Conservation (phyloP, 192 early-diverging fungal species). For the Podila minutissima region DNA sequence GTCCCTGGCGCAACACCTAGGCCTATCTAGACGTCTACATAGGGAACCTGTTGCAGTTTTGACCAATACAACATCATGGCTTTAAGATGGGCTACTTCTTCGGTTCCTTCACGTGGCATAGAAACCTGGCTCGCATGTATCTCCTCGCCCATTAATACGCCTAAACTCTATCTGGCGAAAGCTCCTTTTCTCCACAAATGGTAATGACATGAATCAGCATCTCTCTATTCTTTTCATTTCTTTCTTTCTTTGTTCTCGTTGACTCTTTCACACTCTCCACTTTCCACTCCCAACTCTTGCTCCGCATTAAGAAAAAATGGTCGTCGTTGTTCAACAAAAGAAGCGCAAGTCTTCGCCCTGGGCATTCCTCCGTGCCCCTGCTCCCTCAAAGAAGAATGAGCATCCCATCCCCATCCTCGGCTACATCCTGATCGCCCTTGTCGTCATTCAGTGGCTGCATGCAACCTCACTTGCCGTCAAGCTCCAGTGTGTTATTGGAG, state of each 20-base stretch:
- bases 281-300: not conserved
- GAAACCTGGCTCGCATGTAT: too few relatives aligned
- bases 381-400: constrained; percentile 31
- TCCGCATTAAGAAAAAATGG: not conserved
- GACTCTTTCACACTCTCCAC: not conserved
- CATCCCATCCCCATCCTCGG: constrained; percentile 42
- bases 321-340: constrained; percentile 1
- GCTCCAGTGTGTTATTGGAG: constrained; percentile 41
- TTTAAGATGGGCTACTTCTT: too few relatives aligned
- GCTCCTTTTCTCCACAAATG: not conserved
- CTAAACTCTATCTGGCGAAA: not conserved
- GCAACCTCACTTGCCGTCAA: constrained; percentile 44
- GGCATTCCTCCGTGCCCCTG: constrained; percentile 26
- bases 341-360: constrained; percentile 10
- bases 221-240: not conserved
- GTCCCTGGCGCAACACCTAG: too few relatives aligned
- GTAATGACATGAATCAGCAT: not conserved
- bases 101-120: not conserved
- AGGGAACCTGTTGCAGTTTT: too few relatives aligned
- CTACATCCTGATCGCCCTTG: constrained; percentile 36
- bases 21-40: too few relatives aligned
- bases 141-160: not conserved
- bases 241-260: not conserved
- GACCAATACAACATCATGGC: too few relatives aligned
- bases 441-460: constrained; percentile 34